Percentiles rank a stretch among this genome's conserved stretches.
phyloP scores from a whole-genome alignment of 495 filamentous ascomycete genomes.

The Hyaloscypha bicolor region DNA sequence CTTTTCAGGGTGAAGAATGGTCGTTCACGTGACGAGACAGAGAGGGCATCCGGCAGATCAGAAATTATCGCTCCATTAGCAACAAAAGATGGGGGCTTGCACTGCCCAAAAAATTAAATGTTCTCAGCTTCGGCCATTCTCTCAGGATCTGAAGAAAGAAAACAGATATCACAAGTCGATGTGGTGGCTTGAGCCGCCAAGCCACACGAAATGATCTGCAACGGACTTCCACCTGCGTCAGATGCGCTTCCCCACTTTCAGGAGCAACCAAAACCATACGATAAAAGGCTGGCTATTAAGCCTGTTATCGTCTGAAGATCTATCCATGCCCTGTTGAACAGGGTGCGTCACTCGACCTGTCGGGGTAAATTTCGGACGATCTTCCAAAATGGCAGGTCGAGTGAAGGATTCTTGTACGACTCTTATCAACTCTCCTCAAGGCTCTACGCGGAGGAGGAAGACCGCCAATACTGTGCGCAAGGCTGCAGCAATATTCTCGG shows the following conservation, averaged over 20 bases:
- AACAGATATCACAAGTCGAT: neutral
- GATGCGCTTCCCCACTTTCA: neutral
- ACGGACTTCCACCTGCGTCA: neutral
- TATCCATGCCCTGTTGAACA: neutral
- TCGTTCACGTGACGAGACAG: neutral
- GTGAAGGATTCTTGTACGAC: neutral
- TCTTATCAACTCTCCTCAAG: neutral
- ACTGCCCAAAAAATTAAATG: neutral
- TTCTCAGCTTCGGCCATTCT: neutral
- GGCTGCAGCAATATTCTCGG: neutral
- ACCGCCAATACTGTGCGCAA: neutral
- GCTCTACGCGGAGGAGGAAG: neutral
- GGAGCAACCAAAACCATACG: neutral
- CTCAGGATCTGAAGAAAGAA: neutral
- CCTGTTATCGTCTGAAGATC: neutral
- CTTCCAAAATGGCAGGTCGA: neutral
- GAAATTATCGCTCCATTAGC: neutral
- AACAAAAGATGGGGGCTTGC: neutral
- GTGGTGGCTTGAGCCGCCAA: neutral
- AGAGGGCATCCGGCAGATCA: neutral
- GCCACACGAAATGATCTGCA: neutral
- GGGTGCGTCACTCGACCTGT: neutral
- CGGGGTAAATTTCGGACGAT: neutral
- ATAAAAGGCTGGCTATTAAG: neutral
- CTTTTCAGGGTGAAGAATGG: constrained; percentile 9